Evolutionary conservation across 331 rosid species (phyloP), one percentile per base, ranked within the genome.

Genomic region (Acacia concinna): DNA sequence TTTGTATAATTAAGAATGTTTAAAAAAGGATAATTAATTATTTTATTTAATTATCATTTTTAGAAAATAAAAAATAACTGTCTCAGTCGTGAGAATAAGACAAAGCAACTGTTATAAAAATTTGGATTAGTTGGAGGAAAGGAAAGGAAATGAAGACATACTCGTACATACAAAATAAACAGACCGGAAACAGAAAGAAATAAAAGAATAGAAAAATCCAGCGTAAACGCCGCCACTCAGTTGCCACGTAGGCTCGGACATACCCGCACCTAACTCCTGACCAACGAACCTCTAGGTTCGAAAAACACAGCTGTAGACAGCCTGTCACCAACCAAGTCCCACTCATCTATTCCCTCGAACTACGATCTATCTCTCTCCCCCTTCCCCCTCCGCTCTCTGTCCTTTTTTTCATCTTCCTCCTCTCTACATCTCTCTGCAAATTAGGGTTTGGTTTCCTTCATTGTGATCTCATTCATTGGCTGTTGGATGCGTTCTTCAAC

Each of bases 281-380:
- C 62, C 43, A 40, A 86, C 94, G 86, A 86, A 85, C 38, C 97
- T 68, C 10, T n/a, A 83, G 97, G 86, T 83, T 87, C 85, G 89
- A 92, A 49, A 18, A 81, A 76, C 84, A 88, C 97, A 93, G 97
- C 99, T 95, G 99, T 97, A 89, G 92, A 95, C 98, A 95, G 98
- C 73, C 97, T 95, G 99, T 95, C 90, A 87, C 91, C 99, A 95
- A 95, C 98, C 87, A 95, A 93, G 98, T 95, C 92, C 97, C 99
- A 95, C 99, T 95, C 96, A 91, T 90, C 93, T 81, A 87, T 88
- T 88, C 89, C 92, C 94, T 76, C 86, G 79, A 85, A 81, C 88
- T 81, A 57, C 87, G 84, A 73, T 85, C 86, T 9, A 84, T 65
- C 84, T 54, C 76, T 68, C 89, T 27, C 70, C 34, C 3, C 4